phyloP scores from a whole-genome alignment of 768 basidiomycete genomes.

The Suillus americanus region DNA sequence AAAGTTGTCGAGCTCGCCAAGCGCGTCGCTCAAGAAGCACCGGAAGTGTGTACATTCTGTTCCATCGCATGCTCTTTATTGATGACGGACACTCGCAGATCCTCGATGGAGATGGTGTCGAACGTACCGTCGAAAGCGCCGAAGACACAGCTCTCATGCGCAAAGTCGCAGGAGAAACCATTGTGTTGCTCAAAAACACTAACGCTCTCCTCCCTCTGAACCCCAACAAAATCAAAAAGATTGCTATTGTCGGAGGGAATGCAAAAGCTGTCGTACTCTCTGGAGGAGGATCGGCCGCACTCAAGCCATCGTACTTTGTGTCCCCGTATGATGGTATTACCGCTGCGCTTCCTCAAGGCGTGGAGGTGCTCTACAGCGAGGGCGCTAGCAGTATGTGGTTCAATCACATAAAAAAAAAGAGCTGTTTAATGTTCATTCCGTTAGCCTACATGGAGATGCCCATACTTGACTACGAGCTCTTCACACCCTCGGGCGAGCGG shows the following conservation, averaged over 20 bases:
- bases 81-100: constrained; percentile 37
- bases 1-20: constrained; percentile 70
- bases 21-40: constrained; percentile 63
- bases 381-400: constrained; percentile 58
- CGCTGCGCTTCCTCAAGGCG: constrained; percentile 46
- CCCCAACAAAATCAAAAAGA: constrained; percentile 54
- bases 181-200: constrained; percentile 78
- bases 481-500: constrained; percentile 55
- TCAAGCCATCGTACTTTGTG: constrained; percentile 75
- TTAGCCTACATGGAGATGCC: constrained; percentile 66
- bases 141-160: constrained; percentile 66
- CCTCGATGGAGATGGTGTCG: constrained; percentile 68
- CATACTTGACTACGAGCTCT: constrained; percentile 65
- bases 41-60: constrained; percentile 45
- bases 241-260: constrained; percentile 73
- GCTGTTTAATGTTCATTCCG: constrained; percentile 5
- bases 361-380: constrained; percentile 64
- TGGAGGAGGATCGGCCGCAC: constrained; percentile 70
- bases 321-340: constrained; percentile 78
- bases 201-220: constrained; percentile 34
- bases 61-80: not conserved
- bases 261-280: constrained; percentile 65
- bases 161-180: constrained; percentile 63
- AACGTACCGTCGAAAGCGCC: constrained; percentile 60
- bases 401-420: not conserved